Conservation (phyloP, 129 eudicot species). For the Flaveria sonorensis region DNA sequence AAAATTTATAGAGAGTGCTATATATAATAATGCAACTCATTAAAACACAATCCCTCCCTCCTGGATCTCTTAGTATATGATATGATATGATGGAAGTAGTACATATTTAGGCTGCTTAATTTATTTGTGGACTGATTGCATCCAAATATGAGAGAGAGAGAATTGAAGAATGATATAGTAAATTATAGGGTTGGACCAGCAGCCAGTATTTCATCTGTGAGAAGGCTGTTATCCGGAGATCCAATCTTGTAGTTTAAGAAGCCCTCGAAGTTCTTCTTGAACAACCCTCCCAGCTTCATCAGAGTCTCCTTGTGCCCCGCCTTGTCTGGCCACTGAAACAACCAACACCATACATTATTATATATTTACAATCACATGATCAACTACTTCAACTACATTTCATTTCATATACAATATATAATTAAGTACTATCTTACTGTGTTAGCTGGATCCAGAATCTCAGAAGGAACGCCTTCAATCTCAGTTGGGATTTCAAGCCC, state of each 20-base stretch:
- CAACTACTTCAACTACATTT: too few relatives aligned
- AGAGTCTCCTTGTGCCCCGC: slow-evolving; percentile 72
- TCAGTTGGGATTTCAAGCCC: slow-evolving; percentile 89
- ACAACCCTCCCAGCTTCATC: slow-evolving; percentile 80
- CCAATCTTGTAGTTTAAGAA: slow-evolving; percentile 61
- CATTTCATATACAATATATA: too few relatives aligned
- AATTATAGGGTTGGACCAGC: slow-evolving; percentile 70
- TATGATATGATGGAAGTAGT: too few relatives aligned
- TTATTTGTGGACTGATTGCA: too few relatives aligned
- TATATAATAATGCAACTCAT: too few relatives aligned
- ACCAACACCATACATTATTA: neutral
- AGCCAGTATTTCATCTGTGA: slow-evolving; percentile 68
- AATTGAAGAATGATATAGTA: too few relatives aligned
- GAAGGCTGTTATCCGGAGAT: slow-evolving; percentile 46
- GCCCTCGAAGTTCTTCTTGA: slow-evolving; percentile 82
- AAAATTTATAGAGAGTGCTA: too few relatives aligned
- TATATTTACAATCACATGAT: too few relatives aligned
- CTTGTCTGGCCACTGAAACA: slow-evolving; percentile 79
- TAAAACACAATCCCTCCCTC: too few relatives aligned
- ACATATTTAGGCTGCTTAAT: neutral
- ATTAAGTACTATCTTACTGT: slow-evolving; percentile 49
- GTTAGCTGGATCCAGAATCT: slow-evolving; percentile 82
- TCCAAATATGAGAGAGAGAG: too few relatives aligned
- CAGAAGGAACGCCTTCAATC: slow-evolving; percentile 91
- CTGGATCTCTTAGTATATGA: too few relatives aligned